Conservation (phyloP, 148 eudicot genomes). For the Silene conica region DNA sequence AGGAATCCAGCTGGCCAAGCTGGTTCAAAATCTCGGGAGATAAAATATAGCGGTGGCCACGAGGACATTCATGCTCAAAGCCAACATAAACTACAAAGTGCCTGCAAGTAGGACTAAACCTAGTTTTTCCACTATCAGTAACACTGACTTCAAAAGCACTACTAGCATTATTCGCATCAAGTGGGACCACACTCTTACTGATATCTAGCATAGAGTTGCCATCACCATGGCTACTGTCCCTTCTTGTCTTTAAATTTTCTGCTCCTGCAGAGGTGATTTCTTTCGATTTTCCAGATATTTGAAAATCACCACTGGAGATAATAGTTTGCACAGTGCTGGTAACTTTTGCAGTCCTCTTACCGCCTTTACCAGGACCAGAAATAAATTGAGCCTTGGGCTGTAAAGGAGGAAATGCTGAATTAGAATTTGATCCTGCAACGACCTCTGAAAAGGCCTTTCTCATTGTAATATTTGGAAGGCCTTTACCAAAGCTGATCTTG, state of each 20-base stretch:
- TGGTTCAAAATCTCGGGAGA: constrained; percentile 66
- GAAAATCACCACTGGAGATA: constrained; percentile 27
- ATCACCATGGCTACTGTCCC: constrained; percentile 24
- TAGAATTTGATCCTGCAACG: constrained; percentile 75
- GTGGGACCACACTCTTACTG: constrained; percentile 54
- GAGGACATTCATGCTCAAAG: constrained; percentile 96
- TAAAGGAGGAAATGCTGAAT: constrained; percentile 79
- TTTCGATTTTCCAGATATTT: constrained; percentile 37
- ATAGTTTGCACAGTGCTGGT: constrained; percentile 33
- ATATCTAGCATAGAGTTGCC: constrained; percentile 49
- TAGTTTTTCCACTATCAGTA: constrained; percentile 36
- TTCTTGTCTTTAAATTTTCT: constrained; percentile 30
- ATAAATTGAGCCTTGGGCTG: constrained; percentile 46
- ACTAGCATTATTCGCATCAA: too few relatives aligned
- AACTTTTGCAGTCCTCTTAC: constrained; percentile 38
- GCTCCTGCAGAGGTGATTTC: constrained; percentile 25
- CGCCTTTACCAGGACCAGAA: constrained; percentile 41
- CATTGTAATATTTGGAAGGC: constrained; percentile 63
- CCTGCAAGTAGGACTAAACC: constrained; percentile 38
- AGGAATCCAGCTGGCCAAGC: constrained; percentile 51
- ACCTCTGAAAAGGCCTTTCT: constrained; percentile 94
- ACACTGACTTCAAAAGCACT: too few relatives aligned
- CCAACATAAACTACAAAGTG: constrained; percentile 64
- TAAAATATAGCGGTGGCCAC: constrained; percentile 84
- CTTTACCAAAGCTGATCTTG: constrained; percentile 48